Evolutionary conservation across 768 basidiomycete species (phyloP).

Genomic region (Rhizopogon vulgaris): DNA sequence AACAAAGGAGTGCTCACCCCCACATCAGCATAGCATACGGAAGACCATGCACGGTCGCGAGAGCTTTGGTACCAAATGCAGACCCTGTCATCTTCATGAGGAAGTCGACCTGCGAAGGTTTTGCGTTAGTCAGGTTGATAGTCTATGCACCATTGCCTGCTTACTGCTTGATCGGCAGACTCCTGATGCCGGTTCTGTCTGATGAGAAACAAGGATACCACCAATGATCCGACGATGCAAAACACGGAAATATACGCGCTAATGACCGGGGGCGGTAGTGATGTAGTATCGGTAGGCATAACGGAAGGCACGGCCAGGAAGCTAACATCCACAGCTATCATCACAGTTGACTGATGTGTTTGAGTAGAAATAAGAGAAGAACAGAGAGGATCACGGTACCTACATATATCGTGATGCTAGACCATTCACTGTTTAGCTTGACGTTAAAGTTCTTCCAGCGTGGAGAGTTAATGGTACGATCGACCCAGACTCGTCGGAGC

Average conservation of each 20-base stretch:
- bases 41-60: conserved; percentile 27
- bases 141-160: background rate
- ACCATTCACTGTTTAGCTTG: conserved; percentile 5
- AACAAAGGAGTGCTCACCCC: conserved; percentile 3
- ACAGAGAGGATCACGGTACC: conserved; percentile 8
- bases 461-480: conserved; percentile 3
- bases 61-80: conserved; percentile 11
- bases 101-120: background rate
- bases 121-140: background rate
- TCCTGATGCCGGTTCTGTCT: conserved; percentile 27
- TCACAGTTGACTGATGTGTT: conserved; percentile 1
- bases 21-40: conserved; percentile 28
- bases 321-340: conserved; percentile 2
- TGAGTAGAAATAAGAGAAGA: background rate
- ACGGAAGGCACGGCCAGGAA: background rate
- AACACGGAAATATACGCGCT: conserved; percentile 30
- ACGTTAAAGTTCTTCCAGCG: conserved; percentile 6
- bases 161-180: conserved; percentile 23
- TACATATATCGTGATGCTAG: conserved; percentile 43
- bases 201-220: conserved; percentile 29
- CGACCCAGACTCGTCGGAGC: conserved; percentile 7
- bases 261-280: conserved; percentile 2
- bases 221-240: conserved; percentile 26
- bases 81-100: conserved; percentile 2
- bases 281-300: no score